A percentile compares a stretch with the other conserved stretches of the same genome.
phyloP scores from a whole-genome alignment of 2,329 filamentous ascomycete species.

The Neocatenulostroma microsporum region DNA sequence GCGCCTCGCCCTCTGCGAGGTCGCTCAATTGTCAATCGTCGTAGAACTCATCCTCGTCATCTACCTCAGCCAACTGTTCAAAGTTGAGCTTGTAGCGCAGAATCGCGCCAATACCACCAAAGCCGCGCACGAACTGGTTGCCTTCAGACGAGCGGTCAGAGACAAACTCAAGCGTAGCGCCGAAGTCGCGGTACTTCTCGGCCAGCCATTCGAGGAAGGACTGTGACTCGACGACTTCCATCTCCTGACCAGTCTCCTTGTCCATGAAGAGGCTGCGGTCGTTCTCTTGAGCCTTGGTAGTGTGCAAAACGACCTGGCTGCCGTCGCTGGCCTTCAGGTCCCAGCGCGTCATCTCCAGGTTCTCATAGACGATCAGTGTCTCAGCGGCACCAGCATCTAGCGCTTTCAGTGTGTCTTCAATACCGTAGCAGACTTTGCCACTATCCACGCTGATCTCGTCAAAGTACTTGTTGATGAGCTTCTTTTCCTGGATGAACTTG shows the following conservation, averaged over 20 bases:
- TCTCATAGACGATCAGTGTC: conserved; percentile 93
- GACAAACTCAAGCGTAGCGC: conserved; percentile 91
- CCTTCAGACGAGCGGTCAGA: conserved; percentile 96
- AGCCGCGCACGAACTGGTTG: conserved; percentile 99
- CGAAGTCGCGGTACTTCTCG: conserved; percentile 97
- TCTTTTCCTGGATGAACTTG: conserved; percentile 99
- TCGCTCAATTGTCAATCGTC: conserved; percentile 82
- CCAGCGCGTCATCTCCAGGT: conserved; percentile 91
- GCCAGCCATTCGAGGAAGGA: conserved; percentile 99
- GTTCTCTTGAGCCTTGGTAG: conserved; percentile 75
- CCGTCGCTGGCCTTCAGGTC: conserved; percentile 72
- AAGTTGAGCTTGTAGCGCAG: conserved; percentile 99
- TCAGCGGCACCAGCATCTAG: conserved; percentile 93
- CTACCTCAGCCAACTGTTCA: conserved; percentile 88
- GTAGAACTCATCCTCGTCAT: conserved; percentile 78
- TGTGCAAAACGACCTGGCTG: conserved; percentile 68
- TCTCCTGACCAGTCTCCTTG: conserved; percentile 91
- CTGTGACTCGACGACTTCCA: conserved; percentile 81
- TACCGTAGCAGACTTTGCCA: conserved; percentile 93
- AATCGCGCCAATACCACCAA: conserved; percentile 95
- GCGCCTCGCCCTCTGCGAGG: conserved; percentile 63
- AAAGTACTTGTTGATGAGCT: conserved; percentile 97
- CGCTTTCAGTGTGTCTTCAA: conserved; percentile 95
- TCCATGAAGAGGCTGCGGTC: conserved; percentile 84
- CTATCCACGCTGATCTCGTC: conserved; percentile 98